Evolutionary conservation across 2,329 filamentous ascomycete species (phyloP), one percentile per base, ranked within the genome.

Genomic region (Epichloe gansuensis): DNA sequence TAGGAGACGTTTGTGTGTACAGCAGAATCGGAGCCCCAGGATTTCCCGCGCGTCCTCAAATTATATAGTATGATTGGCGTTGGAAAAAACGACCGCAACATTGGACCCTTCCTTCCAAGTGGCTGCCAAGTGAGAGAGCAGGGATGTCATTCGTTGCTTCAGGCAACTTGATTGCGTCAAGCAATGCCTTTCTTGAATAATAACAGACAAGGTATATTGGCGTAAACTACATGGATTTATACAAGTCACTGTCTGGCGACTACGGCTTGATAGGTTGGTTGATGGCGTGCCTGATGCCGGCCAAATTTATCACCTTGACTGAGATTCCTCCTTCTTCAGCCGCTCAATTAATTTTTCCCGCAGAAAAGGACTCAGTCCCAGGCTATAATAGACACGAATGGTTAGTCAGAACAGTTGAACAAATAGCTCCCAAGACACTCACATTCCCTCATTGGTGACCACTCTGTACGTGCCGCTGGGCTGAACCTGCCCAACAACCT

Each of bases 401-500:
- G 52, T 65, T 60, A 64, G 64, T 23, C 59, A 54, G 45, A 28
- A n/a, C 45, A 46, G 0, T 6, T 37, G 13, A 9, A 28, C 25
- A 45, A 21, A 5, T 9, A 21, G 4, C 25, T 3, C 5, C 12
- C 6, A 15, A 2, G 28, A 41, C 48, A 78, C 81, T 78, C 64
- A 84, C 81, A 85, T 81, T 62, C 82, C 82, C 65, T 84, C 76
- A 50, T 81, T 80, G 1, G 82, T 85, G 50, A 85, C 61, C 34
- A 84, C 69, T 39, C 82, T 75, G 62, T 84, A 85, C 4, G 79
- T 84, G 13, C 80, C 79, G 56, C 80, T 83, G 1, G 74, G 69
- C 64, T 81, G 74, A 57, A 78, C 78, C 56, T 73, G 75, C 23
- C 80, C 79, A 28, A 82, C 69, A 50, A 85, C 76, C 31, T 75